phyloP scores from a whole-genome alignment of 2,329 filamentous ascomycete species.

The Nemania sp. region DNA sequence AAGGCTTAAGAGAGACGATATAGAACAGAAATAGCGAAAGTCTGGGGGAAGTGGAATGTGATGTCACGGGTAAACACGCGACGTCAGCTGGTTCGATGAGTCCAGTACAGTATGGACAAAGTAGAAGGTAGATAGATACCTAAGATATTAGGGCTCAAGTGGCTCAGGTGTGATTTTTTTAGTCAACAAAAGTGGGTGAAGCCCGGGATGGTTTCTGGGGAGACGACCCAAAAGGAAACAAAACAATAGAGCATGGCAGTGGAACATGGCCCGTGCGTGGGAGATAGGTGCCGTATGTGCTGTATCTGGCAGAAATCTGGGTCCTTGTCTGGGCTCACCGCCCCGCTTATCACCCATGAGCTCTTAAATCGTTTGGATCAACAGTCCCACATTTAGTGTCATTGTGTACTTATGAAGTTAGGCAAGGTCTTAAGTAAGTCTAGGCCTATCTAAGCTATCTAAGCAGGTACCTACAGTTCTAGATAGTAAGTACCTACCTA shows the following conservation, averaged over 20 bases:
- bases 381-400: background rate
- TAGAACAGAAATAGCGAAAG: constrained; percentile 17
- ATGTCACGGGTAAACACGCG: constrained; percentile 38
- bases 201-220: constrained; percentile 31
- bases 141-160: constrained; percentile 26
- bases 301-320: no score
- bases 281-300: no score
- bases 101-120: background rate
- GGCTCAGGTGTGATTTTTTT: constrained; percentile 20
- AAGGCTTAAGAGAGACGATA: constrained; percentile 9
- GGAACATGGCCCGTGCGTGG: constrained; percentile 9
- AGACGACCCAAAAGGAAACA: constrained; percentile 32
- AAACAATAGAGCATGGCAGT: constrained; percentile 9
- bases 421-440: no score
- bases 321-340: no score
- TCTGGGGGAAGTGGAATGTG: constrained; percentile 37
- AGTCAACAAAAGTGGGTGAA: constrained; percentile 32
- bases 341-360: background rate
- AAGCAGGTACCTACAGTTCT: no score
- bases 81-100: constrained; percentile 24
- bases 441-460: no score
- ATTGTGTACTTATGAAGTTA: no score
- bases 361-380: no score
- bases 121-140: no score
- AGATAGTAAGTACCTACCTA: no score